Evolutionary conservation across 106 monocot species (phyloP).

Genomic region (Apostasia shenzhenica): DNA sequence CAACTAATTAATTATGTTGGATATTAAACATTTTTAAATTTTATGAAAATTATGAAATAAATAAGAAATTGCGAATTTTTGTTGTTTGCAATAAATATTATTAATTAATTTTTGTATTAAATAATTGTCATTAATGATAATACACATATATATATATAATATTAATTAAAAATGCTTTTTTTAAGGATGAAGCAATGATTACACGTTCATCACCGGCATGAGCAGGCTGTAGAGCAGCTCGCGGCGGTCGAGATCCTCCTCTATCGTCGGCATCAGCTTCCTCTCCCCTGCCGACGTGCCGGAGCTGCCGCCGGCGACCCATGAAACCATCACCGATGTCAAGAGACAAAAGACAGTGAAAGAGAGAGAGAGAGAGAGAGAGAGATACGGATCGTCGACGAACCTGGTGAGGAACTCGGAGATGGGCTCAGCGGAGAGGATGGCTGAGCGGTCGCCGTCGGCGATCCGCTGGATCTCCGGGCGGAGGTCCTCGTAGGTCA

Average conservation of each 20-base stretch:
- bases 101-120: background rate
- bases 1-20: no score
- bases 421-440: slow-evolving; percentile 51
- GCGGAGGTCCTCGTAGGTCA: slow-evolving; percentile 67
- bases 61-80: no score
- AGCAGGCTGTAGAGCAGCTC: slow-evolving; percentile 64
- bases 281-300: slow-evolving; percentile 74
- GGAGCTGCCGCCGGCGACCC: slow-evolving; percentile 28
- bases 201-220: slow-evolving; percentile 73
- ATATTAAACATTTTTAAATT: no score
- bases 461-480: slow-evolving; percentile 70
- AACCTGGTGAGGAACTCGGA: slow-evolving; percentile 83
- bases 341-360: no score
- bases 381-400: no score
- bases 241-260: slow-evolving; percentile 65
- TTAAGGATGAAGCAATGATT: slow-evolving; percentile 3
- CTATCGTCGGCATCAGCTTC: slow-evolving; percentile 79
- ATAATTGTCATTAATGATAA: background rate
- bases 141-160: background rate
- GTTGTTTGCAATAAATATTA: background rate
- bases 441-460: slow-evolving; percentile 66
- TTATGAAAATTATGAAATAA: no score
- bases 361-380: no score
- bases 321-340: no score
- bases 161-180: no score